These are phyloP conservation scores for Pelargonium australe DNA, from an alignment of 441 rosid genomes.

Conservation along the genomic window DNA sequence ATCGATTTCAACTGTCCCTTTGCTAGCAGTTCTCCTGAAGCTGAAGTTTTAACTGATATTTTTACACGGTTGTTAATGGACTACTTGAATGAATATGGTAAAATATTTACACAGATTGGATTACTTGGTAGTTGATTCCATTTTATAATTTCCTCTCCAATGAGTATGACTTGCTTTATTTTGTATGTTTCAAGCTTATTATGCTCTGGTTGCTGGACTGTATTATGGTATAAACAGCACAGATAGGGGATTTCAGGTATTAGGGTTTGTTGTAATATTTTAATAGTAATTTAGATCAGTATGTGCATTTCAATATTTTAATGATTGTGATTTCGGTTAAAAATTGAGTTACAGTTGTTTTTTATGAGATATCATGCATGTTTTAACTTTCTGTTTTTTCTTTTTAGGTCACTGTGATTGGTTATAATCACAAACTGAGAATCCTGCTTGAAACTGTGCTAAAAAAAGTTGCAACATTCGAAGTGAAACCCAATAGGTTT, in stretches of 20 bases:
- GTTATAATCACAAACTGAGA: constrained; percentile 79
- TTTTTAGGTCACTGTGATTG: constrained; percentile 54
- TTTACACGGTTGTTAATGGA: constrained; percentile 67
- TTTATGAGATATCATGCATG: constrained; percentile 4
- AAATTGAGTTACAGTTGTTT: not conserved
- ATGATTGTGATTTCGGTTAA: not conserved
- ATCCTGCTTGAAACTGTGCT: constrained; percentile 62
- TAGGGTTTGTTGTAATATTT: constrained; percentile 1
- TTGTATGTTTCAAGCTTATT: constrained; percentile 49
- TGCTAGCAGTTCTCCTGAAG: constrained; percentile 58
- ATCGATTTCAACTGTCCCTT: constrained; percentile 77
- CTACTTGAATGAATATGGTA: constrained; percentile 90
- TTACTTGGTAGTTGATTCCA: constrained; percentile 1
- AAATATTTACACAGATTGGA: constrained; percentile 14
- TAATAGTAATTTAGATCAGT: not conserved
- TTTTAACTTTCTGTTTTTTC: constrained; percentile 18
- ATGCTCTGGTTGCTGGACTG: constrained; percentile 86
- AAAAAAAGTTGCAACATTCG: constrained; percentile 58
- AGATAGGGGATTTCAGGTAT: constrained; percentile 63
- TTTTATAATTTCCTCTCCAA: not conserved
- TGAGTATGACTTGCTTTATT: constrained; percentile 8
- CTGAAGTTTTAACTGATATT: constrained; percentile 54
- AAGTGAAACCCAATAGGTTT: constrained; percentile 75
- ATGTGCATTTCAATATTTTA: not conserved
- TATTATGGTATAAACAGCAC: constrained; percentile 39